Conservation (phyloP, 257 asterid genomes). For the Leptodermis oblonga region DNA sequence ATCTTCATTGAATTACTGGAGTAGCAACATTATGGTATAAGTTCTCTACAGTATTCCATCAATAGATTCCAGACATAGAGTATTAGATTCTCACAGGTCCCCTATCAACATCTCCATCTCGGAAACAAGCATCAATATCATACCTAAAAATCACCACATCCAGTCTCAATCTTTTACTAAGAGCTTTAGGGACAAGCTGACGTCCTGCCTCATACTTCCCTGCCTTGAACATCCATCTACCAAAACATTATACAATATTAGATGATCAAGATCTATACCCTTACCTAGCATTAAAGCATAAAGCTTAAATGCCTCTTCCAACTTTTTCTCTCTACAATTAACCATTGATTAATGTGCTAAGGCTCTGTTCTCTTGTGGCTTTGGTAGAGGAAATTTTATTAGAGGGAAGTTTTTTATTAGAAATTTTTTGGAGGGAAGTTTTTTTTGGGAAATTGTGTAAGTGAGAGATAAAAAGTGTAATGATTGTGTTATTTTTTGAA, state of each 20-base stretch:
- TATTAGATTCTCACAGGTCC: no score
- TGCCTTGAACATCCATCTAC: slow-evolving; percentile 40
- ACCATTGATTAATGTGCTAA: slow-evolving; percentile 32
- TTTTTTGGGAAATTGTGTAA: no score
- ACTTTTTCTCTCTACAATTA: slow-evolving; percentile 29
- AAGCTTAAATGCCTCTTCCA: slow-evolving; percentile 33
- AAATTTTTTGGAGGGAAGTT: no score
- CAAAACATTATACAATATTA: slow-evolving; percentile 34
- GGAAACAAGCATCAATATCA: slow-evolving; percentile 29
- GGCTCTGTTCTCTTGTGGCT: no score
- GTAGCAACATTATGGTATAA: no score
- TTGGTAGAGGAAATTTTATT: no score
- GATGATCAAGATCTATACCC: slow-evolving; percentile 37
- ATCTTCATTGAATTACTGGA: no score
- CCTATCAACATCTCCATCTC: slow-evolving; percentile 25
- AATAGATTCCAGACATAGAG: no score
- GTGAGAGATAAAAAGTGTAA: no score
- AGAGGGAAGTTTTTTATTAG: no score
- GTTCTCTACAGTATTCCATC: no score
- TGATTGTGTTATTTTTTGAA: no score
- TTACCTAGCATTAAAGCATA: slow-evolving; percentile 29
- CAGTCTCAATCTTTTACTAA: slow-evolving; percentile 30
- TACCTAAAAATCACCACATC: slow-evolving; percentile 37
- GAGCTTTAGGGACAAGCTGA: slow-evolving; percentile 28
- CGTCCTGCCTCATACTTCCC: slow-evolving; percentile 32